Conservation (phyloP, 2,329 filamentous ascomycete species). For the Leptographium lundbergii region DNA sequence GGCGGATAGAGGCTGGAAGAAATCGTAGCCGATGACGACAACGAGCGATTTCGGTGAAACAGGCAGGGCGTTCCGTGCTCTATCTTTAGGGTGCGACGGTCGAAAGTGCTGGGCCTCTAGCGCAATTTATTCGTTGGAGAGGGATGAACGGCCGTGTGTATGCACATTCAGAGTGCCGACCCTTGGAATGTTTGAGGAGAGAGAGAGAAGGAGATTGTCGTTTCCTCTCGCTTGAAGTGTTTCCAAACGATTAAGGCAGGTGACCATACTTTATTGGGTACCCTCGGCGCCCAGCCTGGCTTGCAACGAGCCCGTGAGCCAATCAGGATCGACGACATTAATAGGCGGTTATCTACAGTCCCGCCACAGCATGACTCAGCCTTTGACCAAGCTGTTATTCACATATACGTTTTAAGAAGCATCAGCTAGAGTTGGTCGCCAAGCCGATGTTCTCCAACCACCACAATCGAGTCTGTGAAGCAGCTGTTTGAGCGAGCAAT, state of each 20-base stretch:
- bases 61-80: not conserved
- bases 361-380: not conserved
- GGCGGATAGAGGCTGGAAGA: not conserved
- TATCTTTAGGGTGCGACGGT: not conserved
- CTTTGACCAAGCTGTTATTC: not conserved
- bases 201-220: not conserved
- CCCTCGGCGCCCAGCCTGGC: not conserved
- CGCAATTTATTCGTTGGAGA: not conserved
- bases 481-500: not conserved
- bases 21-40: not conserved
- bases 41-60: conserved; percentile 2
- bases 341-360: not conserved
- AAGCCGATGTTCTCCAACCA: not conserved
- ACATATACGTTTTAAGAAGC: not conserved
- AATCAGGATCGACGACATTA: not conserved
- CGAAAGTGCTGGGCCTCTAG: not conserved
- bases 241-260: not conserved
- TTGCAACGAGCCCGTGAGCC: not conserved
- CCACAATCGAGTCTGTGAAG: not conserved
- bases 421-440: no score
- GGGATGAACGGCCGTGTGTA: not conserved
- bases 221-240: not conserved
- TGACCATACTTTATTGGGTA: not conserved
- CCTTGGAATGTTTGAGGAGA: not conserved
- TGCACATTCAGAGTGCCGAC: not conserved